Base-by-base conservation (phyloP, 73 alveolate species). In the Diophrys sp. region DNA sequence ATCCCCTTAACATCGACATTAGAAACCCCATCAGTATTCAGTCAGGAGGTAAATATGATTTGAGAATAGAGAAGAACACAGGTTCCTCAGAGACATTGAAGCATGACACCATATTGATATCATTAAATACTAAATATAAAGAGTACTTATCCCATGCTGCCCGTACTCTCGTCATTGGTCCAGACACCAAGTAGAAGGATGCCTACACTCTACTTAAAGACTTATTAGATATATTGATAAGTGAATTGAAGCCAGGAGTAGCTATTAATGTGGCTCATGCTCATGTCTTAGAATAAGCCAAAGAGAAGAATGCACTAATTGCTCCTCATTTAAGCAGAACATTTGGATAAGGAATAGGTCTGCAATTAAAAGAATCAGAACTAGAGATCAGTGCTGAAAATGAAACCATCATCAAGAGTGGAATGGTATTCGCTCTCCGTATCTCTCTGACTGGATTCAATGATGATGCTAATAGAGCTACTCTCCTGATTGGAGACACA, bases 21-120 rank as follows among this genome's bases (percentile, higher is more conserved):
- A 80, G 87, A 29, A 87, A 77, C 24, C 73, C 87, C 23, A 91
- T 91, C 71, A 66, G 79, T 28, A 89, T 95, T 31, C 96, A 95
- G 80, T 87, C 96, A 81, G 98, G 99, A 0, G 98, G 95, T 31
- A 80, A 92, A 73, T 95, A 85, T 90, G 77, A 90, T 89, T 86
- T 85, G 91, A 93, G 11, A 82, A 92, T 55, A 88, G 98, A 74
- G 94, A 98, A 25, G 89, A 92, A 62, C 80, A 91, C 85, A 95
- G 94, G 28, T 93, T 92, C 87, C 95, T 98, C 23, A 85, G 89
- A 44, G 5, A 11, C 62, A 44, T 44, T 44, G 62, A 44, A 44
- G 62, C 62, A 44, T 18, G 62, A 44, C 18, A 44, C 62, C 18
- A 44, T 44, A 11, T 11, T 44, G n/a, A 11, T 44, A 18, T 11